Base-by-base conservation (phyloP, 345 rosid species). In the thale cress (Arabidopsis thaliana) region DNA sequence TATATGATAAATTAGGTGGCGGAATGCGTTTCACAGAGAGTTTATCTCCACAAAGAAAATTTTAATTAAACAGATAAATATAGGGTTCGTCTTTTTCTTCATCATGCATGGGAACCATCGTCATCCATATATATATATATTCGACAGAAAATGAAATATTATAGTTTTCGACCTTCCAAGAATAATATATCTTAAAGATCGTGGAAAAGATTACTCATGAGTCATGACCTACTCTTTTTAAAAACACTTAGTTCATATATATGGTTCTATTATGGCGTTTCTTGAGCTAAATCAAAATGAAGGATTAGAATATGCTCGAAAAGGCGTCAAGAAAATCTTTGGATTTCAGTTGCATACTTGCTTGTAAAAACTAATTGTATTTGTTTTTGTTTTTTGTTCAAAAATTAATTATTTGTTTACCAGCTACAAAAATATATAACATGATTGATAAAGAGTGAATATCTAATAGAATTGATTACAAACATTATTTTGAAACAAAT, bases 21-120 rank as follows among this genome's bases (percentile, higher is more conserved):
- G 58, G 72, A 83, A 74, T 82, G 65, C 82, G 78, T 84, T 84
- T 81, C 93, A 82, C 94, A 83, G 13, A 50, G 65, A 40, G 59
- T 59, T 84, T 85, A 87, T 91, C 92, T 71, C 56, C 69, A 52
- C 50, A 20, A 49, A 3, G 0, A 34, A 55, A 30, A 40, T 0
- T 6, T 22, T 38, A 34, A 28, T 9, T 2, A 48, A 16, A 20
- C 2, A 28, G 12, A 13, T 28, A 36, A 0, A 13, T 4, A 1
- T 45, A 10, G 50, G 14, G 63, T 67, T 71, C 14, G 78, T 38
- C 49, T 37, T 6, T 65, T 62, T 59, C 62, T 48, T 65, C 70
- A 66, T 67, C 72, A 69, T 58, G 33, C 53, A 53, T 79, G 82
- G 82, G 82, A 73, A 79, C 82, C 46, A 69, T 79, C 82, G 71